phyloP scores from a whole-genome alignment of 1,284 basidiomycete genomes.

The Leucoagaricus sp. region DNA sequence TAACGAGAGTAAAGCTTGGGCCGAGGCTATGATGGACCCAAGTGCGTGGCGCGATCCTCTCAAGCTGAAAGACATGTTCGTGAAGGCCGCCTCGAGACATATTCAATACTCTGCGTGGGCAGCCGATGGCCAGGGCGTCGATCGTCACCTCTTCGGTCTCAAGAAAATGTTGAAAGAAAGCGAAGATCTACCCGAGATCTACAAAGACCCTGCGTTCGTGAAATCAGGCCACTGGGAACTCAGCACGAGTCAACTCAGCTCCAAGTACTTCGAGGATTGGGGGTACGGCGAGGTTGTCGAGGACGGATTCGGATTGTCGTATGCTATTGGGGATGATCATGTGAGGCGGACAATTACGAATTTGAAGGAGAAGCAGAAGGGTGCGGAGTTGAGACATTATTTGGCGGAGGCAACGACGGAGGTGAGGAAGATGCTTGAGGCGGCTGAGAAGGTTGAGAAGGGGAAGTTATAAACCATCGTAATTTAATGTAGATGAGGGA shows the following conservation, averaged over 20 bases:
- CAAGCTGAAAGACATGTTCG: constrained; percentile 73
- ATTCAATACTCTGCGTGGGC: constrained; percentile 89
- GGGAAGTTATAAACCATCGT: constrained; percentile 16
- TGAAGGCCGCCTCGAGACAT: constrained; percentile 80
- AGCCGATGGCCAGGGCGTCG: constrained; percentile 93
- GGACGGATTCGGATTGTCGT: constrained; percentile 93
- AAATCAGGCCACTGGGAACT: constrained; percentile 89
- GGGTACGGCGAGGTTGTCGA: constrained; percentile 96
- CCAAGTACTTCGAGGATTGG: constrained; percentile 89
- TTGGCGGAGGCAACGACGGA: constrained; percentile 82
- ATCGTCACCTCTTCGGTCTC: constrained; percentile 93
- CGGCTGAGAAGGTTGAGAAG: constrained; percentile 43
- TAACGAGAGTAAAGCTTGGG: constrained; percentile 84
- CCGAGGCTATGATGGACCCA: constrained; percentile 83
- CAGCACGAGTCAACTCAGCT: constrained; percentile 88
- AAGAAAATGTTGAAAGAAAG: constrained; percentile 81
- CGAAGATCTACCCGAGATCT: constrained; percentile 79
- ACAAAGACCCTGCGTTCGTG: constrained; percentile 75
- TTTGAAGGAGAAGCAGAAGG: constrained; percentile 67
- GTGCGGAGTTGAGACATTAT: constrained; percentile 68
- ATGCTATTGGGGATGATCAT: constrained; percentile 86
- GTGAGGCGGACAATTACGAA: constrained; percentile 95
- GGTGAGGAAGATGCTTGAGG: constrained; percentile 74
- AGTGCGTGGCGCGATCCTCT: constrained; percentile 26
- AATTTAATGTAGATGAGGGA: neutral